Percentiles rank a stretch among this genome's conserved stretches.
These are phyloP conservation scores for Fomitiporia mediterranea DNA, from an alignment of 1,284 basidiomycete genomes.

Conservation along the genomic window DNA sequence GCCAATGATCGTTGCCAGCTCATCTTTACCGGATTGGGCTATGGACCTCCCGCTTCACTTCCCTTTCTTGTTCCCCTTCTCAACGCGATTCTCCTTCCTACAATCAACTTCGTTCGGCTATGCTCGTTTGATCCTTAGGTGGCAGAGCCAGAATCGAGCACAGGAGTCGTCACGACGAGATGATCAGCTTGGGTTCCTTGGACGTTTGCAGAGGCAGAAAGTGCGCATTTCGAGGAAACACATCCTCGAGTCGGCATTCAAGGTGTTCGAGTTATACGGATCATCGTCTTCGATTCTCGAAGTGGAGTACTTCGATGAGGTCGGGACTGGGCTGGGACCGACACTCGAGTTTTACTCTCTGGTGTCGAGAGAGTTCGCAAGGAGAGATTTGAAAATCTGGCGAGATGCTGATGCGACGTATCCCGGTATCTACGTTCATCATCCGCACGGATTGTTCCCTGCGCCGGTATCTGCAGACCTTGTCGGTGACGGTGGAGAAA, in stretches of 20 bases:
- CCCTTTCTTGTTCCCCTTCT: slow-evolving; percentile 98
- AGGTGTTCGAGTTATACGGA: slow-evolving; percentile 97
- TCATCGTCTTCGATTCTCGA: slow-evolving; percentile 90
- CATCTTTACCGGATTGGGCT: slow-evolving; percentile 96
- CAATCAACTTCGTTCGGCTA: slow-evolving; percentile 98
- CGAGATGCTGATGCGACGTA: slow-evolving; percentile 72
- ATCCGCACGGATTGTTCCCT: slow-evolving; percentile 86
- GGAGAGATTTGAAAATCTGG: slow-evolving; percentile 87
- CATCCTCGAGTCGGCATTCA: slow-evolving; percentile 94
- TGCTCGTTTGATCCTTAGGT: slow-evolving; percentile 85
- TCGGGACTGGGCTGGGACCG: slow-evolving; percentile 95
- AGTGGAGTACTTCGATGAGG: slow-evolving; percentile 99
- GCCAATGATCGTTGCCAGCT: slow-evolving; percentile 97
- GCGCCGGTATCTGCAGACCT: slow-evolving; percentile 70
- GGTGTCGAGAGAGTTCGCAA: slow-evolving; percentile 89
- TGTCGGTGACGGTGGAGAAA: slow-evolving; percentile 64
- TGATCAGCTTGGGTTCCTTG: slow-evolving; percentile 88
- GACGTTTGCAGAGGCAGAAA: slow-evolving; percentile 91
- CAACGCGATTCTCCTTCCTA: slow-evolving; percentile 93
- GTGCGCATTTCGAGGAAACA: slow-evolving; percentile 94
- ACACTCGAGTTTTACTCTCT: slow-evolving; percentile 98
- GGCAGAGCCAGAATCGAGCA: slow-evolving; percentile 75
- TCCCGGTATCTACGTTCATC: slow-evolving; percentile 67
- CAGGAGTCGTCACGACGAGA: slow-evolving; percentile 78
- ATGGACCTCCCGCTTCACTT: slow-evolving; percentile 91